Conservation (phyloP, 2,329 filamentous ascomycete genomes). For the Endoconidiophora polonica region DNA sequence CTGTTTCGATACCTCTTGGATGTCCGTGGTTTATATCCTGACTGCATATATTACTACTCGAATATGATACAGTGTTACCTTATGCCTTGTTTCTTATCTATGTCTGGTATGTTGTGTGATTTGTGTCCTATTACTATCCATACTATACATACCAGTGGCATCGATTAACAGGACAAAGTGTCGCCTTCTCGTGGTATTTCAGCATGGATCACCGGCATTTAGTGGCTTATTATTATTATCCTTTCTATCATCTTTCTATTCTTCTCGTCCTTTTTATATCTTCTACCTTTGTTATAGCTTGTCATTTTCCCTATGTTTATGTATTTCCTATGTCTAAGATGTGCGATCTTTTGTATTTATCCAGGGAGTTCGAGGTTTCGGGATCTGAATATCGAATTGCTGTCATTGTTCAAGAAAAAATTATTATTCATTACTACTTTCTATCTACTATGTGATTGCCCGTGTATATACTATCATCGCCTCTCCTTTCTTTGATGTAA, state of each 20-base stretch:
- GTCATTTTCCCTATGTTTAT: background rate
- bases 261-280: no score
- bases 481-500: background rate
- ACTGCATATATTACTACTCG: conserved; percentile 10
- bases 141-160: no score
- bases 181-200: no score
- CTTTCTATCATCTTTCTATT: no score
- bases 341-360: conserved; percentile 1
- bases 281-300: background rate
- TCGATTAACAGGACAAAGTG: no score
- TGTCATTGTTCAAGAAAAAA: conserved; percentile 1
- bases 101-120: background rate
- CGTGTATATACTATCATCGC: background rate
- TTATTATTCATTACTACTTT: background rate
- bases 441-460: background rate
- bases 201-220: no score
- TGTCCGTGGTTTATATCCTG: conserved; percentile 11
- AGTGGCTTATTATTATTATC: no score
- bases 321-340: conserved; percentile 2
- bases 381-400: background rate
- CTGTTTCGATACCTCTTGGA: conserved; percentile 11
- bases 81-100: background rate
- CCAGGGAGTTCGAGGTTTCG: conserved; percentile 1
- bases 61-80: conserved; percentile 8
- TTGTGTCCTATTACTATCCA: background rate